Evolutionary conservation across 2,329 filamentous ascomycete species (phyloP), one percentile per base, ranked within the genome.

Genomic region (Trichoderma sp.): DNA sequence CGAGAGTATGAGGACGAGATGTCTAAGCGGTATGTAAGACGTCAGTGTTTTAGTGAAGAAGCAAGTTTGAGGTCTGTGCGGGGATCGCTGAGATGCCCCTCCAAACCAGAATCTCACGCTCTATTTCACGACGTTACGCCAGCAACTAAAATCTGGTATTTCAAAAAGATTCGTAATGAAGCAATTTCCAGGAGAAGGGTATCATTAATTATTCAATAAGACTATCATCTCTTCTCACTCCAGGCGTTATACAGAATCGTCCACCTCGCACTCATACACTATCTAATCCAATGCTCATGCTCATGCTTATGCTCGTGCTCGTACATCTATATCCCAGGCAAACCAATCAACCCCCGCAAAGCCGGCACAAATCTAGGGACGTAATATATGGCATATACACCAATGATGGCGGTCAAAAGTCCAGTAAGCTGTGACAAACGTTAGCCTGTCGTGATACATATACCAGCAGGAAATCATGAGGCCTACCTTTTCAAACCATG

Each of bases 401-500:
- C 85, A 4, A 78, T 56, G 2, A 81, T 66, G 1, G 86, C 84
- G 7, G 85, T 82, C 24, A 86, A 69, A 24, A 88, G 82, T 24
- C 86, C 86, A 53, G 86, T 88, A 75, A 88, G 74, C 86, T 87
- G 52, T 5, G 5, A 0, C 11, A n/a, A 33, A 14, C 69, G 80
- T 76, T 65, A 63, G 61, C 35, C n/a, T n/a, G 11, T 21, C 29
- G n/a, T n/a, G 27, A 7, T 24, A 4, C 10, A 21, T 31, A 4
- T 6, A n/a, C 43, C 47, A 24, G 21, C n/a, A 66, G 11, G 35
- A 33, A 21, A 27, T 3, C 5, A n/a, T 0, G 4, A 21, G n/a
- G 78, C 85, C 76, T 75, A 92, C 91, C 91, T 98, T 99, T 83
- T 99, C 96, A 75, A 96, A 90, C 94, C 95, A 98, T 0, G 96